A percentile compares a stretch with the other conserved stretches of the same genome.
Conservation (phyloP, 2,329 filamentous ascomycete genomes). For the Calycina herbarum region DNA sequence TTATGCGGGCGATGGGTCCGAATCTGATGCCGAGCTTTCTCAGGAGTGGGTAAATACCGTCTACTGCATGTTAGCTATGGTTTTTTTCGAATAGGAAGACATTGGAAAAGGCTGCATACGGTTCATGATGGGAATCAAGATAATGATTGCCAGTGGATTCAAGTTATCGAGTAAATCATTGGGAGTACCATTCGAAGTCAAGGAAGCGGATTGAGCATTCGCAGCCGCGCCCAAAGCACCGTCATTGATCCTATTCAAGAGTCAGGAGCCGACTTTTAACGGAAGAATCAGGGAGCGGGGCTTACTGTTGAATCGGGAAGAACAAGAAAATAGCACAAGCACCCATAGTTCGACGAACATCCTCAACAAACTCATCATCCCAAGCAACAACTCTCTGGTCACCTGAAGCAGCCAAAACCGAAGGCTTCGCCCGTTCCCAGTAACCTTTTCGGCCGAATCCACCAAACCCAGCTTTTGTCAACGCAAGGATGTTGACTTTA, state of each 20-base stretch:
- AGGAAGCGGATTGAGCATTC: slow-evolving; percentile 76
- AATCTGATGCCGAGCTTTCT: slow-evolving; percentile 62
- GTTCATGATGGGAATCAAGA: slow-evolving; percentile 71
- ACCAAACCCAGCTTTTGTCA: slow-evolving; percentile 60
- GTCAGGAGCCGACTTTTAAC: not conserved
- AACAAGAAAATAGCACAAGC: slow-evolving; percentile 66
- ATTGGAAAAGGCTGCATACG: slow-evolving; percentile 21
- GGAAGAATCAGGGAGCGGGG: not conserved
- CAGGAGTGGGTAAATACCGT: slow-evolving; percentile 64
- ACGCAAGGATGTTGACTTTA: slow-evolving; percentile 57
- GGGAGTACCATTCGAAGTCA: slow-evolving; percentile 67
- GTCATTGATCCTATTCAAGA: slow-evolving; percentile 17
- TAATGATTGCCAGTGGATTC: slow-evolving; percentile 73
- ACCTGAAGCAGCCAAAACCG: slow-evolving; percentile 50
- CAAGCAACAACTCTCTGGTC: slow-evolving; percentile 57
- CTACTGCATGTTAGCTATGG: too few species aligned
- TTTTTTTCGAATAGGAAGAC: too few species aligned
- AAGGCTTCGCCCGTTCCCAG: slow-evolving; percentile 69
- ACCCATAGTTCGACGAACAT: slow-evolving; percentile 66
- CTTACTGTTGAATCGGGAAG: slow-evolving; percentile 43
- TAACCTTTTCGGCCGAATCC: slow-evolving; percentile 51
- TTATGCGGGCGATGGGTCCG: slow-evolving; percentile 73
- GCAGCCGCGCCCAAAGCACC: slow-evolving; percentile 73
- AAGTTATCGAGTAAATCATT: slow-evolving; percentile 77
- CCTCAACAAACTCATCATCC: slow-evolving; percentile 78